Evolutionary conservation across 2,329 filamentous ascomycete species (phyloP).

Genomic region (Botrytis tulipae): DNA sequence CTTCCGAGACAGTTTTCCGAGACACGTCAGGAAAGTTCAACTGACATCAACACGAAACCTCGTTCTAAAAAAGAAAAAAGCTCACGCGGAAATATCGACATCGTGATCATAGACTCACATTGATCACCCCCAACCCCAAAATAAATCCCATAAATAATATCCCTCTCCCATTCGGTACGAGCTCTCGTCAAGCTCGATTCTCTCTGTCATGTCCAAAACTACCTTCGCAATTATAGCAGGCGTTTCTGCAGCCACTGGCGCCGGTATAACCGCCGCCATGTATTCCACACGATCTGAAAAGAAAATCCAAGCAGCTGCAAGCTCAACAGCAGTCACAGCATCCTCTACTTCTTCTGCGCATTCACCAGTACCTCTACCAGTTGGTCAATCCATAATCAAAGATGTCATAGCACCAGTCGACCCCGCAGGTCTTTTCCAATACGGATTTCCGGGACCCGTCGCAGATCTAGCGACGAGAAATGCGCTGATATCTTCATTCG

Average conservation of each 20-base stretch:
- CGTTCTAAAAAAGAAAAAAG: conserved; percentile 14
- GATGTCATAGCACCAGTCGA: conserved; percentile 57
- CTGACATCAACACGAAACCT: conserved; percentile 17
- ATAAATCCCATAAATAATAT: conserved; percentile 15
- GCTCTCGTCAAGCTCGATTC: conserved; percentile 18
- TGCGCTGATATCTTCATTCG: conserved; percentile 82
- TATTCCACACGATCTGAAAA: conserved; percentile 56
- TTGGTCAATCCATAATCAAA: conserved; percentile 32
- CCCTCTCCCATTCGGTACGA: conserved; percentile 11
- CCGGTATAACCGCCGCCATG: conserved; percentile 68
- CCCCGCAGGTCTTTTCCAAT: conserved; percentile 74
- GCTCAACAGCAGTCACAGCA: conserved; percentile 29
- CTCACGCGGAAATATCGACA: conserved; percentile 20
- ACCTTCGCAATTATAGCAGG: conserved; percentile 74
- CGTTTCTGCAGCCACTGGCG: conserved; percentile 72
- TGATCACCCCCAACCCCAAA: not conserved
- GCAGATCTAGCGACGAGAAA: conserved; percentile 75
- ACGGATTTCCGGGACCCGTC: conserved; percentile 89
- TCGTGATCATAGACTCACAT: conserved; percentile 19
- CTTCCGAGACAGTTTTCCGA: conserved; percentile 9
- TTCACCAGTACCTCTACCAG: conserved; percentile 32
- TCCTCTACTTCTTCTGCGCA: conserved; percentile 34
- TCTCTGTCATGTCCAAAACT: conserved; percentile 67
- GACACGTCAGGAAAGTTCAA: conserved; percentile 12
- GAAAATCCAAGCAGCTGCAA: conserved; percentile 40